Evolutionary conservation across 164 flowering plant genomes (phyloP).

Genomic region (Cinnamomum chago): DNA sequence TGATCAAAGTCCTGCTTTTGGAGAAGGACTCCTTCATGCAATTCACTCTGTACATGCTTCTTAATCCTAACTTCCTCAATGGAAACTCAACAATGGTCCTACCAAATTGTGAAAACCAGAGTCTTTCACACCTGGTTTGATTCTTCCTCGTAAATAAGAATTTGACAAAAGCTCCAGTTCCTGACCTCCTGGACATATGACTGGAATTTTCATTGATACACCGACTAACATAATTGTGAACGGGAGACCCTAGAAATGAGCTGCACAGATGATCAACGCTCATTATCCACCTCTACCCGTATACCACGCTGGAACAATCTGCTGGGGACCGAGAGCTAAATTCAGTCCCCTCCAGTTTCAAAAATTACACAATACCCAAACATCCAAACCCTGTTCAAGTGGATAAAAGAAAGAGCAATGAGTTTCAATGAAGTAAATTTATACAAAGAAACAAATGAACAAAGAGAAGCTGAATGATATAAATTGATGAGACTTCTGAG

Average conservation of each 20-base stretch:
- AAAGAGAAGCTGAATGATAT: neutral
- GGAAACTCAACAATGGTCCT: conserved; percentile 43
- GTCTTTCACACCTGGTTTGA: conserved; percentile 31
- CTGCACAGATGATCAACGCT: conserved; percentile 30
- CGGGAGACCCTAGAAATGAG: conserved; percentile 54
- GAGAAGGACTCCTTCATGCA: conserved; percentile 52
- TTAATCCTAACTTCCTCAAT: conserved; percentile 32
- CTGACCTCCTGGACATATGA: conserved; percentile 5
- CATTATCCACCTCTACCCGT: conserved; percentile 37
- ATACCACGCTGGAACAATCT: conserved; percentile 22
- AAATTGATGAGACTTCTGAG: too few species aligned
- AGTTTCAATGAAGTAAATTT: neutral
- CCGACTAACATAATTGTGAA: conserved; percentile 22
- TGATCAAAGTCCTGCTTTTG: conserved; percentile 49
- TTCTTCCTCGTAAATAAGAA: conserved; percentile 34
- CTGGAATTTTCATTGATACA: conserved; percentile 26
- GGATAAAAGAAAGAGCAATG: neutral
- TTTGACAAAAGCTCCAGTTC: conserved; percentile 23
- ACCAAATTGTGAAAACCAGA: conserved; percentile 47
- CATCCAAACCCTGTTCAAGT: conserved; percentile 16
- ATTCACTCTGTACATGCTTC: conserved; percentile 42
- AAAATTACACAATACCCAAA: conserved; percentile 9
- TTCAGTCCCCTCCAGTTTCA: conserved; percentile 56
- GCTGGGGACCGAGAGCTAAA: conserved; percentile 67
- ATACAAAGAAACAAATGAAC: neutral